Percentiles rank a stretch among this genome's conserved stretches.
These are phyloP conservation scores for Chlamydomonas asymmetrica DNA, from an alignment of 139 green algal species.

Conservation along the genomic window DNA sequence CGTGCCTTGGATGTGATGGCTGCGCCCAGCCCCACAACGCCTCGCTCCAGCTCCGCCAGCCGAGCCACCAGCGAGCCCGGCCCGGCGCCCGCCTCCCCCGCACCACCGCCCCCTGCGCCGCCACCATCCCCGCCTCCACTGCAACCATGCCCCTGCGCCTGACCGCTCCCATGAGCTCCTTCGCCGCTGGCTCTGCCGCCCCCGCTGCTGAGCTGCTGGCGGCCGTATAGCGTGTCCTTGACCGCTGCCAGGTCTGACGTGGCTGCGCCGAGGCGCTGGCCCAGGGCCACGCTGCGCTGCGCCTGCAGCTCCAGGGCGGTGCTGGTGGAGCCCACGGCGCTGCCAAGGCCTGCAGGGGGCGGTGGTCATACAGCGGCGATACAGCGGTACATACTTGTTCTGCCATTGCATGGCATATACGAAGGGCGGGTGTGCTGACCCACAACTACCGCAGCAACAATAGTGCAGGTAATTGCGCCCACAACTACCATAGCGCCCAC, in stretches of 20 bases:
- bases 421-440: neutral
- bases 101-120: neutral
- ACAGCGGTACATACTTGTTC: neutral
- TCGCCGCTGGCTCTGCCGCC: neutral
- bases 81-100: neutral
- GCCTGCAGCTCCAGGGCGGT: slow-evolving; percentile 33
- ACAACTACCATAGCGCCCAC: no score
- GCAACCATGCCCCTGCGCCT: no score
- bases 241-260: slow-evolving; percentile 13
- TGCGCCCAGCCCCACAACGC: neutral
- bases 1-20: slow-evolving; percentile 1
- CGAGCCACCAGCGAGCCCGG: neutral
- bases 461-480: no score
- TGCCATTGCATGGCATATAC: neutral
- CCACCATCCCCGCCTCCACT: no score
- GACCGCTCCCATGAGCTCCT: neutral
- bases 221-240: slow-evolving; percentile 28
- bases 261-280: no score
- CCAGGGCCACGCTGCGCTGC: slow-evolving; percentile 15
- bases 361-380: no score
- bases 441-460: neutral
- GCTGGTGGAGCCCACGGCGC: slow-evolving; percentile 16
- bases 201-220: neutral
- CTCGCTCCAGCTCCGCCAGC: slow-evolving; percentile 8
- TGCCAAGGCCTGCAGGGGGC: slow-evolving; percentile 25